A percentile compares a stretch with the other conserved stretches of the same genome.
These are phyloP conservation scores for Podospora conica DNA, from an alignment of 495 filamentous ascomycete genomes.

Conservation along the genomic window DNA sequence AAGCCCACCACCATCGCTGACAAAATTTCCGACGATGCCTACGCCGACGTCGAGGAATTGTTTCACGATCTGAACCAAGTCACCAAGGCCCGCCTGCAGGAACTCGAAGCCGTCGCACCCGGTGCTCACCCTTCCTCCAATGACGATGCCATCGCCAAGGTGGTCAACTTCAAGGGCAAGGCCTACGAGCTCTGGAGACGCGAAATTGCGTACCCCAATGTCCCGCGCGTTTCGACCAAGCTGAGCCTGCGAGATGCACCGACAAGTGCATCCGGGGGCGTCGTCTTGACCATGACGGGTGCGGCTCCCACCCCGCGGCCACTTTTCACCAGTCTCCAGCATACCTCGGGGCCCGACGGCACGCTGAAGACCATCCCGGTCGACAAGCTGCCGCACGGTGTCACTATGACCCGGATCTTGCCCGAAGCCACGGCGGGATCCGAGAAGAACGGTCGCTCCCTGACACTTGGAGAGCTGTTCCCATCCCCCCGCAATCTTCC, in stretches of 20 bases:
- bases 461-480: constrained; percentile 77
- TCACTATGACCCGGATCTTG: constrained; percentile 62
- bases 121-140: constrained; percentile 19
- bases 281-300: constrained; percentile 65
- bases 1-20: constrained; percentile 37
- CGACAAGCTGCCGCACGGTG: constrained; percentile 62
- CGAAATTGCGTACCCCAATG: constrained; percentile 35
- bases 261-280: constrained; percentile 34
- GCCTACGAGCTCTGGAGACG: constrained; percentile 36
- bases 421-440: constrained; percentile 35
- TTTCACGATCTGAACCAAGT: constrained; percentile 39
- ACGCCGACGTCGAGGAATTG: constrained; percentile 41
- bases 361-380: constrained; percentile 50
- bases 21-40: constrained; percentile 37
- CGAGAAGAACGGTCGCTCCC: constrained; percentile 43
- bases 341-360: constrained; percentile 36
- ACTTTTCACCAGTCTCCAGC: constrained; percentile 71
- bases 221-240: constrained; percentile 17
- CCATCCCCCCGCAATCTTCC: constrained; percentile 61
- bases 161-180: constrained; percentile 37
- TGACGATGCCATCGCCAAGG: constrained; percentile 30
- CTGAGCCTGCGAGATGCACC: constrained; percentile 10
- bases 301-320: constrained; percentile 67
- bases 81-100: constrained; percentile 33
- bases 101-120: constrained; percentile 27